Evolutionary conservation across 2,329 filamentous ascomycete genomes (phyloP).

Genomic region (Ascochyta rabiei): DNA sequence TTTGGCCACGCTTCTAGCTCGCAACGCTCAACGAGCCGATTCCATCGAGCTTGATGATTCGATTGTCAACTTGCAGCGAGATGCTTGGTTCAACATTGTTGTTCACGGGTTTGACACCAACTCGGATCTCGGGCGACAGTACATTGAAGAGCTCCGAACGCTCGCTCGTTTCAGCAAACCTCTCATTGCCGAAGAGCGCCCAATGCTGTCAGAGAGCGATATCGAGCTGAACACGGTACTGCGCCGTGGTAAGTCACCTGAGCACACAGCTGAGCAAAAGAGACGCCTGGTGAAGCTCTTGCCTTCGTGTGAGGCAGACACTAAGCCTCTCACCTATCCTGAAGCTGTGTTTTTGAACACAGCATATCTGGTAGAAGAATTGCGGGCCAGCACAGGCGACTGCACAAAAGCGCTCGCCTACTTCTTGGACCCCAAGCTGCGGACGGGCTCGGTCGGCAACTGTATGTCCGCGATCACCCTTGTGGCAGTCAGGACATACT

Average conservation of each 20-base stretch:
- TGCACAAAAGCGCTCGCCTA: constrained; percentile 90
- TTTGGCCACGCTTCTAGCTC: constrained; percentile 81
- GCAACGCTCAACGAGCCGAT: constrained; percentile 60
- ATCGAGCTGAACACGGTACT: constrained; percentile 96
- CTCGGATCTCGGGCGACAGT: constrained; percentile 74
- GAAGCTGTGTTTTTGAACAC: constrained; percentile 93
- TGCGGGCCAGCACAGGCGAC: constrained; percentile 84
- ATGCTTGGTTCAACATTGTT: constrained; percentile 98
- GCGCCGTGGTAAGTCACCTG: constrained; percentile 80
- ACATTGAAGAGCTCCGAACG: constrained; percentile 77
- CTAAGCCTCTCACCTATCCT: constrained; percentile 82
- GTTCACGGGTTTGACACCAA: constrained; percentile 86
- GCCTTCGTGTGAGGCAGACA: constrained; percentile 76
- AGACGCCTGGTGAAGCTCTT: constrained; percentile 75
- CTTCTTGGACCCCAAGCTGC: constrained; percentile 89
- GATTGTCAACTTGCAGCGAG: constrained; percentile 74
- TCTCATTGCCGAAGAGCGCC: constrained; percentile 84
- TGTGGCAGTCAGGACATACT: constrained; percentile 79
- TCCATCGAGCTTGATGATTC: constrained; percentile 58
- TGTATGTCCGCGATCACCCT: constrained; percentile 68
- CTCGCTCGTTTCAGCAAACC: constrained; percentile 89
- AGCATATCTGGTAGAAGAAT: constrained; percentile 84
- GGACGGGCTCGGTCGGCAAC: constrained; percentile 63
- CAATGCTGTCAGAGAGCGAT: constrained; percentile 91
- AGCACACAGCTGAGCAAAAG: constrained; percentile 81